Base-by-base conservation (phyloP, 495 filamentous ascomycete genomes). In the Margaritispora aquatica region DNA sequence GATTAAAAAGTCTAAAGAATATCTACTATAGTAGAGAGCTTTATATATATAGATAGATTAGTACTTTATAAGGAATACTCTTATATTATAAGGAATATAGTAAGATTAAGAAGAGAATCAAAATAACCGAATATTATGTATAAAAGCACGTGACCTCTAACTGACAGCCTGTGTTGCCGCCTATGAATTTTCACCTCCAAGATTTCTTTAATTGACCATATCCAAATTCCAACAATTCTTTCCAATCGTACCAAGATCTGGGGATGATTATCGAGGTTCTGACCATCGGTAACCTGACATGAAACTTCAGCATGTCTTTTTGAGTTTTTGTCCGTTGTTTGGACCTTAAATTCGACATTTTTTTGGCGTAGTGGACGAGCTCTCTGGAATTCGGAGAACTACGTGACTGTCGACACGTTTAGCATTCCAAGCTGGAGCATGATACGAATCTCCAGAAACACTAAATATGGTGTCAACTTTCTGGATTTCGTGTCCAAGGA, bases 191-290 rank as follows among this genome's bases (percentile, higher is more conserved):
- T 54, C 21, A 53, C 24, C 49, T 54, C 50, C 21, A 20, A 54
- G 2, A 60, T 21, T 44, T 54, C 50, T 54, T 54, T 54, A 19
- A 60, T 60, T 13, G 57, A 60, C n/a, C n/a, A n/a, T n/a, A n/a
- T n/a, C 57, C 57, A 60, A 29, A 19, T 47, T 7, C 54, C 49
- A n/a, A 19, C 50, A 46, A 48, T 19, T 20, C 24, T 54, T 15
- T 24, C 34, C 21, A 60, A 24, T 15, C 24, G 31, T 10, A 60
- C 11, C 3, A 23, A 60, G 9, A 60, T 46, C 7, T 46, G 49
- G n/a, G 26, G 27, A 54, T 5, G 7, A 11, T 7, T 21, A 29
- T 27, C 24, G 27, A n/a, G 57, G 26, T 54, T 46, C 2, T 26
- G 57, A 54, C 10, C 2, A 60, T 38, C 15, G 31, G 56, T 17